Evolutionary conservation across 371 early-diverging fungal species (phyloP).

Genomic region (Syncephalastrum sp.): DNA sequence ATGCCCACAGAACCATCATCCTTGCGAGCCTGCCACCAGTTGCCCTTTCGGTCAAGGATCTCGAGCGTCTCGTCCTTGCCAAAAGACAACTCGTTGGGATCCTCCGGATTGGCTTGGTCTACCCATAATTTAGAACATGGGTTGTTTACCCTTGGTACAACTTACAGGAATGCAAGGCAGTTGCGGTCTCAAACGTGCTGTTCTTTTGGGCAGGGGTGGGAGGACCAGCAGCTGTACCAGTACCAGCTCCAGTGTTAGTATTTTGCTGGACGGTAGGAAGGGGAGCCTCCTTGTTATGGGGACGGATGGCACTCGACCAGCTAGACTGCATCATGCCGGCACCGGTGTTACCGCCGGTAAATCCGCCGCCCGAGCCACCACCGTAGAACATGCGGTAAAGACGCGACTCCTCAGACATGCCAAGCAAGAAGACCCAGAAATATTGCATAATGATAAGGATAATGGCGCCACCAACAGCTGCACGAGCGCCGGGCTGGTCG

Average conservation of each 20-base stretch:
- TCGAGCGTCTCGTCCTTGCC: slow-evolving; percentile 85
- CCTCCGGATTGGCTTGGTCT: slow-evolving; percentile 83
- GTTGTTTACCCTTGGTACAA: slow-evolving; percentile 5
- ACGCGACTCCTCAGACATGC: slow-evolving; percentile 66
- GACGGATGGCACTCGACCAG: slow-evolving; percentile 7
- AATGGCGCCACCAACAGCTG: slow-evolving; percentile 58
- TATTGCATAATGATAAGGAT: slow-evolving; percentile 62
- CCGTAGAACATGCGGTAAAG: slow-evolving; percentile 45
- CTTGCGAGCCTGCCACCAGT: slow-evolving; percentile 95
- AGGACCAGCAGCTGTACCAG: not conserved
- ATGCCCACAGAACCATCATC: slow-evolving; percentile 84
- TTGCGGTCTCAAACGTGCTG: slow-evolving; percentile 15
- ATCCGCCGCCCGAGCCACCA: slow-evolving; percentile 18
- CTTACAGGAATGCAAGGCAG: slow-evolving; percentile 40
- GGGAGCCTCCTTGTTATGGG: slow-evolving; percentile 13
- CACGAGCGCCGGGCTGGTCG: slow-evolving; percentile 24
- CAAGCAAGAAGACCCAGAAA: slow-evolving; percentile 75
- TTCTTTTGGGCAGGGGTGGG: slow-evolving; percentile 11
- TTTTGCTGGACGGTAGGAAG: slow-evolving; percentile 4
- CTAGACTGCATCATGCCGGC: slow-evolving; percentile 18
- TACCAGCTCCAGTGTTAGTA: not conserved
- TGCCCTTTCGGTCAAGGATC: slow-evolving; percentile 87
- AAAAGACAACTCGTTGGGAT: slow-evolving; percentile 91
- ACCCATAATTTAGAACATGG: slow-evolving; percentile 3
- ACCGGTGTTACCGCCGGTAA: slow-evolving; percentile 14